phyloP scores from a whole-genome alignment of 306 rosid genomes.

The Casuarina equisetifolia region DNA sequence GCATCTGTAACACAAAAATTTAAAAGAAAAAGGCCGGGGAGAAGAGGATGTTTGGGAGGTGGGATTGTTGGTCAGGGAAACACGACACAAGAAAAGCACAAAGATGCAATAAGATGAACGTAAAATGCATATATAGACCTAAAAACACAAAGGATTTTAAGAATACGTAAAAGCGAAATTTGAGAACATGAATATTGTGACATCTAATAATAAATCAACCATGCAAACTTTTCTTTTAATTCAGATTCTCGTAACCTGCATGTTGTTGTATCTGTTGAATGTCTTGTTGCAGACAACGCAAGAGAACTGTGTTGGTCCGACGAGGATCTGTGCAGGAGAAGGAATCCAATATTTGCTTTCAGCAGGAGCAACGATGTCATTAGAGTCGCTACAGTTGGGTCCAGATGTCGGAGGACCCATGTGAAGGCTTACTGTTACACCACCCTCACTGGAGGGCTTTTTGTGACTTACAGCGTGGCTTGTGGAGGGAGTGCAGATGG shows the following conservation, averaged over 20 bases:
- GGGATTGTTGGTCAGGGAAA: not conserved
- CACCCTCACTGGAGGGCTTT: conserved; percentile 43
- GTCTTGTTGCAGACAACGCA: conserved; percentile 89
- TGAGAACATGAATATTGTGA: not conserved
- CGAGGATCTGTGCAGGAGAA: conserved; percentile 85
- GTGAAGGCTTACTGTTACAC: conserved; percentile 78
- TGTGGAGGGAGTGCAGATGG: conserved; percentile 25
- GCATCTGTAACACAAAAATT: conserved; percentile 58
- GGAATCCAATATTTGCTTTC: conserved; percentile 88
- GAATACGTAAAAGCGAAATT: not conserved
- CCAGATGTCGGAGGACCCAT: conserved; percentile 59
- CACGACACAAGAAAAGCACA: not conserved
- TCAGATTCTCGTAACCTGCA: conserved; percentile 59
- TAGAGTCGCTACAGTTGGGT: conserved; percentile 23
- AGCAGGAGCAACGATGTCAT: conserved; percentile 10
- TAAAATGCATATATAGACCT: not conserved
- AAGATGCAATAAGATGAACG: not conserved
- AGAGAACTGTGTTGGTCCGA: conserved; percentile 96
- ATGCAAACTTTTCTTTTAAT: not conserved
- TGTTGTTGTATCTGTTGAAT: conserved; percentile 94
- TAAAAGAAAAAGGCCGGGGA: not conserved
- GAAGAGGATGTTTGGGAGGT: too few species aligned
- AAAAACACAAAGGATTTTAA: not conserved
- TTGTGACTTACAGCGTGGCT: conserved; percentile 23
- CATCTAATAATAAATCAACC: not conserved